These are phyloP conservation scores for Amanita jacksonii DNA, from an alignment of 768 basidiomycete genomes.

Conservation along the genomic window DNA sequence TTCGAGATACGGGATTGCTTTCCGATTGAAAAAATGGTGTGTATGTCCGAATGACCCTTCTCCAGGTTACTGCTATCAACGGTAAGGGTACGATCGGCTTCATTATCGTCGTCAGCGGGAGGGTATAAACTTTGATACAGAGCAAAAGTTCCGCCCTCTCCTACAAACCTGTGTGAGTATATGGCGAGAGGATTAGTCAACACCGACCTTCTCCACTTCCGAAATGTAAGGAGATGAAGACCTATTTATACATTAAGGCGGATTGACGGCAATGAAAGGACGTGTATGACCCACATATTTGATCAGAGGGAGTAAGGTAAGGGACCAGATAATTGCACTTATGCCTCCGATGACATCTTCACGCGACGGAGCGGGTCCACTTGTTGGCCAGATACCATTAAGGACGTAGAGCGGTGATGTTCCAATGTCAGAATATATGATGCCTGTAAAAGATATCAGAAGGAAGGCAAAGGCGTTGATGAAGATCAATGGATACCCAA, in stretches of 20 bases:
- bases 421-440: slow-evolving; percentile 42
- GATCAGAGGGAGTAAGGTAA: slow-evolving; percentile 48
- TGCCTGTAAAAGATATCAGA: slow-evolving; percentile 20
- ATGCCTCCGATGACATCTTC: slow-evolving; percentile 59
- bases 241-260: slow-evolving; percentile 15
- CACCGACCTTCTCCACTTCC: slow-evolving; percentile 14
- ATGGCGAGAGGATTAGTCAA: not conserved
- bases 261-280: not conserved
- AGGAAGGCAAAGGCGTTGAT: not conserved
- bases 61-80: slow-evolving; percentile 27
- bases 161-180: slow-evolving; percentile 17
- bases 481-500: slow-evolving; percentile 15
- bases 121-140: slow-evolving; percentile 54
- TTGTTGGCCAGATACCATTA: slow-evolving; percentile 52
- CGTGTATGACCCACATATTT: slow-evolving; percentile 46
- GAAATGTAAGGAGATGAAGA: slow-evolving; percentile 35
- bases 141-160: slow-evolving; percentile 65
- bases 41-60: slow-evolving; percentile 7
- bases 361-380: slow-evolving; percentile 33
- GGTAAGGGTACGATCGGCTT: slow-evolving; percentile 46
- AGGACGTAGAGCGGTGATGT: slow-evolving; percentile 58
- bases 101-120: slow-evolving; percentile 30
- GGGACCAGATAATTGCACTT: slow-evolving; percentile 55
- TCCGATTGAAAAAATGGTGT: slow-evolving; percentile 8
- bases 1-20: slow-evolving; percentile 18